Percentiles rank a stretch among this genome's conserved stretches.
phyloP scores from a whole-genome alignment of 257 asterid species.

The Eustoma russellianum region DNA sequence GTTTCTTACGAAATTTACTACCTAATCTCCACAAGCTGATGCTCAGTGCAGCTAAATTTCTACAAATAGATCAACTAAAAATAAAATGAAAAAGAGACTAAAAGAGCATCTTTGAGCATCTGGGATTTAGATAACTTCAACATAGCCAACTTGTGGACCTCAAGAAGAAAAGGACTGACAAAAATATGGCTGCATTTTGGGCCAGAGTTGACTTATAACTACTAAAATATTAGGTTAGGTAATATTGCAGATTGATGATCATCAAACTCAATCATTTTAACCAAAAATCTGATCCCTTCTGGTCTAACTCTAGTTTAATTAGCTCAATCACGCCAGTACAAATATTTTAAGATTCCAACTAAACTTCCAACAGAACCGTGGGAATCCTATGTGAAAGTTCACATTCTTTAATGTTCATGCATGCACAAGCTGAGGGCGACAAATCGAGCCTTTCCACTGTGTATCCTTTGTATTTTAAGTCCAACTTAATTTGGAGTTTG shows the following conservation, averaged over 20 bases:
- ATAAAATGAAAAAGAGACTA: not conserved
- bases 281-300: not conserved
- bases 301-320: not conserved
- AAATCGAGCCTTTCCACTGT: no score
- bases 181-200: not conserved
- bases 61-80: no score
- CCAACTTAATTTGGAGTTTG: no score
- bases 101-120: not conserved
- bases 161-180: not conserved
- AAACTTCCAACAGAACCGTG: constrained; percentile 30
- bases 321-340: not conserved
- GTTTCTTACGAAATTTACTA: no score
- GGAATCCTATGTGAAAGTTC: constrained; percentile 33
- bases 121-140: not conserved
- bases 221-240: not conserved
- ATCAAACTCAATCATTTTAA: not conserved
- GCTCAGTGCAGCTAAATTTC: no score
- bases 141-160: not conserved
- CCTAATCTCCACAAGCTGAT: no score
- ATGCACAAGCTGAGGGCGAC: no score
- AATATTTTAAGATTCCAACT: constrained; percentile 17
- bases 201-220: constrained; percentile 3
- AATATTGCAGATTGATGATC: not conserved
- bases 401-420: not conserved
- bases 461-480: no score